A percentile compares a stretch with the other conserved stretches of the same genome.
These are phyloP conservation scores for Thermochaetoides dissita DNA, from an alignment of 2,329 filamentous ascomycete species.

Conservation along the genomic window DNA sequence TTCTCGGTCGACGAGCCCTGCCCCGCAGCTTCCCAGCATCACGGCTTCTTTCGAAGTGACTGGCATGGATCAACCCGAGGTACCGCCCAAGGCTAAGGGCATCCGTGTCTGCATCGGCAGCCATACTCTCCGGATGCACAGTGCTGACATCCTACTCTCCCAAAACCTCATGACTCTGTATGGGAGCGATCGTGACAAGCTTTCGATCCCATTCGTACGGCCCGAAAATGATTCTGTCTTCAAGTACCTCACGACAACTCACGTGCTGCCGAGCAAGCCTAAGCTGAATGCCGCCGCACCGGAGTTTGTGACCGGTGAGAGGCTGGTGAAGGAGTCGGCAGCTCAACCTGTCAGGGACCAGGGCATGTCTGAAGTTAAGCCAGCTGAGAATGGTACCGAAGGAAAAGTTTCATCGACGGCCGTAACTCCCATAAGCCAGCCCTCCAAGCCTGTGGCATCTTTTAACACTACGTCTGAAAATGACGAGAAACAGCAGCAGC, in stretches of 20 bases:
- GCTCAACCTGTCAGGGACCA: constrained; percentile 10
- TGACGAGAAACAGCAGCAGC: constrained; percentile 15
- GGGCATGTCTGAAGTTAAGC: constrained; percentile 16
- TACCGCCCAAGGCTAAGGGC: constrained; percentile 31
- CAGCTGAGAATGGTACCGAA: constrained; percentile 16
- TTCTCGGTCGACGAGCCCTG: constrained; percentile 56
- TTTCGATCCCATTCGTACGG: constrained; percentile 81
- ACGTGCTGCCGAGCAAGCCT: constrained; percentile 38
- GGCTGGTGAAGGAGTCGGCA: neutral
- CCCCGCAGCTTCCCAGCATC: constrained; percentile 68
- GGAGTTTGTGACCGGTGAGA: constrained; percentile 26
- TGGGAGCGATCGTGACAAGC: constrained; percentile 71
- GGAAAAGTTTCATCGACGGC: constrained; percentile 25
- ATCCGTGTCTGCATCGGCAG: constrained; percentile 86
- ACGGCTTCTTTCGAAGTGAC: constrained; percentile 65
- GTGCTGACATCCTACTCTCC: constrained; percentile 82
- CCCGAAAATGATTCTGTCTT: constrained; percentile 77
- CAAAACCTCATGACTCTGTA: constrained; percentile 80
- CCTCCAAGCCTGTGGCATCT: constrained; percentile 18
- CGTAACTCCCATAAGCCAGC: constrained; percentile 18
- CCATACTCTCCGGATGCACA: constrained; percentile 72
- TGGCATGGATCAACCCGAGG: constrained; percentile 38
- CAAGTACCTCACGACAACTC: constrained; percentile 57
- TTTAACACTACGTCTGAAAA: constrained; percentile 29
- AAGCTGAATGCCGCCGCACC: constrained; percentile 42